Evolutionary conservation across 2,329 filamentous ascomycete genomes (phyloP), one percentile per base, ranked within the genome.

Genomic region (Tolypocladium guangdongense): DNA sequence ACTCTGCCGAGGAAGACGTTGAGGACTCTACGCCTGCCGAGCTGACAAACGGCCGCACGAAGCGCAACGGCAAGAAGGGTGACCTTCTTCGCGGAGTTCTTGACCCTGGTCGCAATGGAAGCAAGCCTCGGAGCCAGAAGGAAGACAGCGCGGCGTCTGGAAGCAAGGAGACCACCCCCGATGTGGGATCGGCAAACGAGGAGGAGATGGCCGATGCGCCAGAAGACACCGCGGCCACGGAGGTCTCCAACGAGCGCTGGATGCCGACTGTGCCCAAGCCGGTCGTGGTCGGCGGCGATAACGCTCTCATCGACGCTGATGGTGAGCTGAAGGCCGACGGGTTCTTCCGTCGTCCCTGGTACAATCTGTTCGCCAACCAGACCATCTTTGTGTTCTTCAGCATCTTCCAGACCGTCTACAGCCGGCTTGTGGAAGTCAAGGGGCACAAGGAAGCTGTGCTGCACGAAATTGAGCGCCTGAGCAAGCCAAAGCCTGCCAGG

Each of bases 381-480:
- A 89, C 87, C 4, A 86, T 99, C 55, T 96, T 90, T 66, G 91
- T 93, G 70, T 97, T 99, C 77, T 87, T 99, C 74, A 88, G 87
- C 60, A 85, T 96, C 56, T 93, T 99, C 67, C 84, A 96, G 65
- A 87, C 87, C n/a, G 75, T 99, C 6, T 97, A 96, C 71, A 82
- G 84, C 63, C 84, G 93, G 41, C 78, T 99, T 16, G 77, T 86
- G 57, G 87, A 87, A 56, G 83, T 97, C 68, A 97, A 97, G 73
- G 78, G 85, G 55, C 86, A 86, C 64, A 87, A 88, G 62, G 77
- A 80, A 3, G 81, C 84, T 46, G 91, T 95, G 11, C 77, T 81
- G 49, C 80, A 84, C 60, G 85, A 89, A 62, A 85, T 96, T 39
- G 75, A 78, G 30, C 86, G 89, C 22, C 83, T 89, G 46, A 85